phyloP scores from a whole-genome alignment of 176 grass and related monocot species.

The Lolium perenne region DNA sequence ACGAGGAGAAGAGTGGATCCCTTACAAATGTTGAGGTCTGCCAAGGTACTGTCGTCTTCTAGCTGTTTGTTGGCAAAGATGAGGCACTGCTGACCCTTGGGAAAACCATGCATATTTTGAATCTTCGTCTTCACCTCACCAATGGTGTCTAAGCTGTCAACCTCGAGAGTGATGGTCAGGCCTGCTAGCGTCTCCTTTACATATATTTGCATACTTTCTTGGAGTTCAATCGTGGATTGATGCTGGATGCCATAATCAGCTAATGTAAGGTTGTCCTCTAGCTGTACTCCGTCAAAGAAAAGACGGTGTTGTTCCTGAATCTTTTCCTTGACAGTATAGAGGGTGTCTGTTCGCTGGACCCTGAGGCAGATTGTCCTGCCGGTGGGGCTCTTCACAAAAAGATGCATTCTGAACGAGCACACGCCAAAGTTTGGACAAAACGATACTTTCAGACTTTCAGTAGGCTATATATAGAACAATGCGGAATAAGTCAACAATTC shows the following conservation, averaged over 20 bases:
- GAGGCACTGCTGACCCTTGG: not conserved
- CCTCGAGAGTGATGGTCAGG: not conserved
- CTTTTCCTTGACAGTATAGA: not conserved
- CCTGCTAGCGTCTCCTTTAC: not conserved
- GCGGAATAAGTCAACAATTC: too few relatives aligned
- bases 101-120: not conserved
- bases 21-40: not conserved
- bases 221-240: not conserved
- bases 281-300: not conserved
- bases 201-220: not conserved
- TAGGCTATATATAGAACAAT: not conserved
- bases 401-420: not conserved
- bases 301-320: not conserved
- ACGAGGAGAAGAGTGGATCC: not conserved
- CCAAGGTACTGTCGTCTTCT: not conserved
- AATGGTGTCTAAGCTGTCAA: not conserved
- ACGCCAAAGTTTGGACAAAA: not conserved
- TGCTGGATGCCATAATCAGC: not conserved
- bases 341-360: slow-evolving; percentile 4
- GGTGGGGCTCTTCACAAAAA: slow-evolving; percentile 22
- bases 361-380: not conserved
- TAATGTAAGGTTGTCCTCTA: not conserved
- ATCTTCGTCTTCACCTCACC: not conserved
- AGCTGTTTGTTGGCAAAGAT: not conserved
- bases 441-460: too few relatives aligned